A percentile compares a stretch with the other conserved stretches of the same genome.
phyloP scores from a whole-genome alignment of 176 grass and related monocot genomes.

The Oryza meyeriana region DNA sequence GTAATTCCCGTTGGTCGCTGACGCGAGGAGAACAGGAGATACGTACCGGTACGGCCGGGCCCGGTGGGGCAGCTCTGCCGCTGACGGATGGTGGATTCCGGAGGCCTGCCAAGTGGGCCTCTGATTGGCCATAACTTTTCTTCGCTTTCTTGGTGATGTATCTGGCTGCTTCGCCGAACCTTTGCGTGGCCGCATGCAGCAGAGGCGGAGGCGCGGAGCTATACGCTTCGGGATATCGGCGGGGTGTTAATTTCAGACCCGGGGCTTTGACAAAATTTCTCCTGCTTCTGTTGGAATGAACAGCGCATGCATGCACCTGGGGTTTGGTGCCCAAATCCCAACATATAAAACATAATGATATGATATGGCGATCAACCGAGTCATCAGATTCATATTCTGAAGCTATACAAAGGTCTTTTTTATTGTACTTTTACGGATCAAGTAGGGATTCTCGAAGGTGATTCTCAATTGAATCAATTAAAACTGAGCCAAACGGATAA shows the following conservation, averaged over 20 bases:
- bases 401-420: neutral
- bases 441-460: too few relatives aligned
- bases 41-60: constrained; percentile 11
- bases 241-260: constrained; percentile 34
- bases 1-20: constrained; percentile 28
- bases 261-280: constrained; percentile 36
- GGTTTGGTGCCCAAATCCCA: neutral
- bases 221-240: constrained; percentile 21
- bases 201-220: neutral
- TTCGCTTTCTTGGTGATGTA: neutral
- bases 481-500: too few relatives aligned
- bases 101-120: constrained; percentile 16
- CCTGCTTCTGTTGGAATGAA: neutral
- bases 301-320: constrained; percentile 32
- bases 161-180: neutral
- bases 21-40: neutral
- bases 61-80: constrained; percentile 7
- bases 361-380: neutral
- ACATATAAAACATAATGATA: neutral
- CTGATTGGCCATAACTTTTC: neutral
- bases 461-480: too few relatives aligned
- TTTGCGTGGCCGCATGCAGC: constrained; percentile 23
- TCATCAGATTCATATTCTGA: neutral
- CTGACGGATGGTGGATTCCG: constrained; percentile 6
- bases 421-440: neutral